Conservation (phyloP, 2,329 filamentous ascomycete genomes). For the Dothistroma pini region DNA sequence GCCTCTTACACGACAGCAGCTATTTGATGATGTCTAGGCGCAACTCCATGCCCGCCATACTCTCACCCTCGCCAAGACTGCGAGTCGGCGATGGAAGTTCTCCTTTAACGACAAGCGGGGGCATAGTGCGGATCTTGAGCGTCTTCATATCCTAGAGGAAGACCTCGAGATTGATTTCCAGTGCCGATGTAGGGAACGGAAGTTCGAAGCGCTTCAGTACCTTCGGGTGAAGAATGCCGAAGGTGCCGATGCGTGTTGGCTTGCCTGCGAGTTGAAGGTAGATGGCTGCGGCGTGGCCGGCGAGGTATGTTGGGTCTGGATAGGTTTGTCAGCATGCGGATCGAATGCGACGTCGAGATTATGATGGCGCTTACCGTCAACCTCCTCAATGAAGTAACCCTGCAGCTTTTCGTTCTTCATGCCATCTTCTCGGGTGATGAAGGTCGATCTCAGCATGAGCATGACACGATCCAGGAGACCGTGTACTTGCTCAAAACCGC, state of each 20-base stretch:
- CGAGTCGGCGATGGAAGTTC: neutral
- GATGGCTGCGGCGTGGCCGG: slow-evolving; percentile 82
- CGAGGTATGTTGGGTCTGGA: slow-evolving; percentile 80
- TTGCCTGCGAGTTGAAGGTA: slow-evolving; percentile 72
- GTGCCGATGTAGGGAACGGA: slow-evolving; percentile 85
- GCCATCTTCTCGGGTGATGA: slow-evolving; percentile 72
- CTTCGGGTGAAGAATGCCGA: slow-evolving; percentile 89
- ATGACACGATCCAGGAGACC: slow-evolving; percentile 88
- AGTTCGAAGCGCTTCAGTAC: slow-evolving; percentile 93
- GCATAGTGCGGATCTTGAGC: neutral
- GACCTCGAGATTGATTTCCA: slow-evolving; percentile 92
- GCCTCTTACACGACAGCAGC: too few species aligned
- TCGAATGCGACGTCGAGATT: neutral
- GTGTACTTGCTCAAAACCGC: slow-evolving; percentile 93
- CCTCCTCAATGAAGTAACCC: slow-evolving; percentile 87
- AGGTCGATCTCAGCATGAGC: slow-evolving; percentile 82
- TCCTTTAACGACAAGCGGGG: neutral
- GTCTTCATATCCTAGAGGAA: slow-evolving; percentile 61
- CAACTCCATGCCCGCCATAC: neutral
- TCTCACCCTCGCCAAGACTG: neutral
- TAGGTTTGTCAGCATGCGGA: neutral
- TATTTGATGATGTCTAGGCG: neutral
- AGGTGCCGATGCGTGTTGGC: slow-evolving; percentile 74
- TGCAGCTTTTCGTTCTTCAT: slow-evolving; percentile 51
- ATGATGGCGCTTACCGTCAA: slow-evolving; percentile 60